These are phyloP conservation scores for Rhodotorula paludigena DNA, from an alignment of 768 basidiomycete species.

Conservation along the genomic window DNA sequence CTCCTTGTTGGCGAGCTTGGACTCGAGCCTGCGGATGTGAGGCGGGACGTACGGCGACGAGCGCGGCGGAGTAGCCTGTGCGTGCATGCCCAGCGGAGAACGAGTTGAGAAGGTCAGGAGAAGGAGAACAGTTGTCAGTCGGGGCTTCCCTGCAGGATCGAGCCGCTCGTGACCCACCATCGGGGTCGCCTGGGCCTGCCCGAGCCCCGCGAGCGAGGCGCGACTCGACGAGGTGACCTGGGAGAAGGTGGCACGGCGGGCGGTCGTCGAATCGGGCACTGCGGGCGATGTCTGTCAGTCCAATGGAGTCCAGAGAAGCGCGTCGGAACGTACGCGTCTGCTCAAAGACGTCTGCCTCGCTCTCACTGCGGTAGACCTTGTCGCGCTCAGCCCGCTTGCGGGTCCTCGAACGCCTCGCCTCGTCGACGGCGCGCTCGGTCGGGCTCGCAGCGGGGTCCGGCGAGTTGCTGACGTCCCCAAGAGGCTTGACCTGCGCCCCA, in stretches of 20 bases:
- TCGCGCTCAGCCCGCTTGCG: no score
- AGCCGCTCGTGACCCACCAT: neutral
- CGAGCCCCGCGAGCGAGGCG: neutral
- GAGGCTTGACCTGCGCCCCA: neutral
- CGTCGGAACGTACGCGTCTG: no score
- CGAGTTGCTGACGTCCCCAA: neutral
- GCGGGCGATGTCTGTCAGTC: neutral
- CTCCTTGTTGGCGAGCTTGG: neutral
- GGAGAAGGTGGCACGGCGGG: neutral
- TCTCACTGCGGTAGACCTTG: no score
- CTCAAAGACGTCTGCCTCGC: no score
- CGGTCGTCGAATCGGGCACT: neutral
- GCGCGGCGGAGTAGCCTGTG: neutral
- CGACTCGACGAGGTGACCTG: neutral
- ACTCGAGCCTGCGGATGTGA: neutral
- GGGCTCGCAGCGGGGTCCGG: neutral
- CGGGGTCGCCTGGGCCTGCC: neutral
- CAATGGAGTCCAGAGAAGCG: no score
- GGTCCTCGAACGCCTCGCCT: no score
- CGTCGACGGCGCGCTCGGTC: no score
- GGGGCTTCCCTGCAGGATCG: fast-evolving
- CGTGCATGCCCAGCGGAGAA: neutral
- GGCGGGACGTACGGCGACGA: neutral
- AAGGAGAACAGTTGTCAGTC: neutral
- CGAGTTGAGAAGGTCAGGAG: neutral